Evolutionary conservation across 768 basidiomycete genomes (phyloP), one percentile per base, ranked within the genome.

Genomic region (Termitomyces sp.): DNA sequence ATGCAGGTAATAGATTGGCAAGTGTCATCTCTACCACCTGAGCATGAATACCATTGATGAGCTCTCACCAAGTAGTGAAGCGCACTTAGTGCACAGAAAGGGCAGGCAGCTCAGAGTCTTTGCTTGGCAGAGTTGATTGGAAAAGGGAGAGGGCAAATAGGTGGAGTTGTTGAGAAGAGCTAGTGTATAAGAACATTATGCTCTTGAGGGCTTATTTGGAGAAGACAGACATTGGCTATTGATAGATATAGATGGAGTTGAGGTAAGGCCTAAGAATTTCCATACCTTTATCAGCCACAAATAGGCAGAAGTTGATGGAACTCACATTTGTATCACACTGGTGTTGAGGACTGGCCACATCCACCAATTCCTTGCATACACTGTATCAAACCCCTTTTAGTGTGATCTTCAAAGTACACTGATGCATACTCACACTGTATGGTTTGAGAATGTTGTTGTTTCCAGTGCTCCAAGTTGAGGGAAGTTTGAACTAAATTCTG

Each of bases 11-110:
- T 10, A 83, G 68, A 60, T 85, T 85, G 22, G 77, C 76, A 13
- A 85, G 61, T 0, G 80, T 82, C 40, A 85, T 74, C 44, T 82
- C 79, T 0, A 85, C 76, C 0, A 73, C 75, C 61, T 84, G 82
- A 4, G 75, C 76, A 24, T 74, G 75, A 48, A 65, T 64, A 2
- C 69, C 71, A 27, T 70, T 43, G 27, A 76, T 65, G 20, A 73
- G 64, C 33, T 77, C 74, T 80, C 80, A 83, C 22, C 80, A 73
- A 0, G 74, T 75, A 8, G 77, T 76, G 54, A 82, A 82, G 12
- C 75, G 71, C 1, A 74, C 76, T 13, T 68, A 69, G 30, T 78
- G 78, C 49, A 82, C 64, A 18, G 75, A 70, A 30, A 83, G 70
- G 0, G 65, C 68, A 0, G 75, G 72, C n/a, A n/a, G n/a, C 0